Evolutionary conservation across 805 yeast genomes (phyloP), one percentile per base, ranked within the genome.

Genomic region (Kuraishia cidri): DNA sequence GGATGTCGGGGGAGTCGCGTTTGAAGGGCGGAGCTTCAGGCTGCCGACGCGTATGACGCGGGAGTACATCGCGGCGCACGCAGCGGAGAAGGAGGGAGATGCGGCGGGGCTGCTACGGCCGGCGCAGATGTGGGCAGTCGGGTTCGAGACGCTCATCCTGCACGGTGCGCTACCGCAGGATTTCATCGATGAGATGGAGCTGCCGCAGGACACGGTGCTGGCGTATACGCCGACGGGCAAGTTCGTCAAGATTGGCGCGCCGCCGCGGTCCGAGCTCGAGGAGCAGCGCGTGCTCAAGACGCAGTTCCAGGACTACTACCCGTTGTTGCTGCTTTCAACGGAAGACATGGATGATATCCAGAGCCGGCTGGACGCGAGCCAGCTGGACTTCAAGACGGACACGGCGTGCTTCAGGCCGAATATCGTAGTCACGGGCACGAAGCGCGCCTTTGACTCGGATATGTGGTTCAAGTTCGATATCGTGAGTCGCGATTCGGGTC

Each of bases 231-330:
- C 31, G 2, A 37, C 37, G 7, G 59, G 59, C 1, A 54, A 54
- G 36, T 38, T 43, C 7, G 47, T 52, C 33, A 39, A 37, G 18
- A 37, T 47, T 14, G 12, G 29, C n/a, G 29, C 20, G 15, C 37
- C 44, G 5, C n/a, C 8, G 16, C 7, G 6, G 5, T 10, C 13
- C 14, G 23, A 31, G 17, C n/a, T 31, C 11, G 23, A 31, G 16
- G 33, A 31, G 9, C 13, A 13, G 10, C 21, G 21, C 4, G 16
- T 32, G 14, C 16, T 27, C 18, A 29, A 30, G 5, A 51, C 60
- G 2, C 31, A 40, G 15, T 53, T 54, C 30, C 60, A 54, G 29
- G 58, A 52, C 31, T 53, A 53, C 28, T 54, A 39, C 33, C 58
- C 60, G 1, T 17, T 49, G 19, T 29, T 54, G 21, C 31, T 53